Evolutionary conservation across 78 protist species (phyloP).

Genomic region (Guillardia theta): DNA sequence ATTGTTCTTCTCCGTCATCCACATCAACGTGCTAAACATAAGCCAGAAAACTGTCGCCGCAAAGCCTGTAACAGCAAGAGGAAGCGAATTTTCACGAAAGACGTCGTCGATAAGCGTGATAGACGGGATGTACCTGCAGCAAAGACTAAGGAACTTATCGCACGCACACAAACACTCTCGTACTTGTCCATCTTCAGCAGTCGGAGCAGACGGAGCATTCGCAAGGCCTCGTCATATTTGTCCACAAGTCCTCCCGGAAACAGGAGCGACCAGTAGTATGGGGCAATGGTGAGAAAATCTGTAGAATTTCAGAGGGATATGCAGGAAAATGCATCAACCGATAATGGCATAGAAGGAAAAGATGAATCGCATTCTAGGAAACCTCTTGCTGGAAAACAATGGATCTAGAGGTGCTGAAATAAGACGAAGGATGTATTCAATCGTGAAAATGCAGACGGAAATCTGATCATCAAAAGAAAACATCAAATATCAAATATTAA

Average conservation of each 20-base stretch:
- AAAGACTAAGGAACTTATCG: no score
- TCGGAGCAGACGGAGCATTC: neutral
- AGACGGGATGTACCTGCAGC: no score
- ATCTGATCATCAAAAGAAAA: no score
- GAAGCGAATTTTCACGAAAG: neutral
- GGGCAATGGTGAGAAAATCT: neutral
- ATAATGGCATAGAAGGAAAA: neutral
- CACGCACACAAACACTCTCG: no score
- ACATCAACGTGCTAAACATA: neutral
- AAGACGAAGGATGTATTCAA: no score
- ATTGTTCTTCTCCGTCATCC: neutral
- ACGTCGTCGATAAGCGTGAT: neutral
- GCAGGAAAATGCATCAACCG: no score
- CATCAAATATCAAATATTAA: no score
- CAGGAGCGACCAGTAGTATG: neutral
- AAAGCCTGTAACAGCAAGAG: neutral
- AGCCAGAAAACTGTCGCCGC: neutral
- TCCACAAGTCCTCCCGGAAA: neutral
- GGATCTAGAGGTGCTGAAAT: no score
- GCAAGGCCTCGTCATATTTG: neutral
- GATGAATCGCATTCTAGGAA: neutral
- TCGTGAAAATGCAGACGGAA: no score
- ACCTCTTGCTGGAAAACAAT: no score
- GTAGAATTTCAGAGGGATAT: no score
- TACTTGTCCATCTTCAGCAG: neutral